Evolutionary conservation across 2,329 filamentous ascomycete species (phyloP).

Genomic region (Magnaporthiopsis rhizophila): DNA sequence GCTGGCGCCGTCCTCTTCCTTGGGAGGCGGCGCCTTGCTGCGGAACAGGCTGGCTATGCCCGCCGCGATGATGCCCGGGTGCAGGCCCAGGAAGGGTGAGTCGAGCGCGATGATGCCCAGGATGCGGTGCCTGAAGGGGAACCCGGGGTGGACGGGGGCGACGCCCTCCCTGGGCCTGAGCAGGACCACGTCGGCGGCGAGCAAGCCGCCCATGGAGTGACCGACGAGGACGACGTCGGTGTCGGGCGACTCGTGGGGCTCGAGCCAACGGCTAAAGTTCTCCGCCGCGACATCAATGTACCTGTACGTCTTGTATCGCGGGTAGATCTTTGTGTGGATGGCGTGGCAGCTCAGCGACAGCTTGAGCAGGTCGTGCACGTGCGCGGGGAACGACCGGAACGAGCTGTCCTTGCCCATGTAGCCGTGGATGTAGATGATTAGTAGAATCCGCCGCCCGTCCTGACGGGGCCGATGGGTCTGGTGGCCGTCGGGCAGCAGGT

Average conservation of each 20-base stretch:
- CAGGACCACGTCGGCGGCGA: slow-evolving; percentile 72
- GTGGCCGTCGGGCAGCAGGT: background rate
- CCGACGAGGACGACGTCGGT: slow-evolving; percentile 80
- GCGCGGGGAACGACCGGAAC: slow-evolving; percentile 80
- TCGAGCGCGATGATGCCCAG: slow-evolving; percentile 78
- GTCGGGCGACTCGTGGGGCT: slow-evolving; percentile 62
- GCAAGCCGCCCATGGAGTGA: slow-evolving; percentile 82
- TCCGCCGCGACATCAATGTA: slow-evolving; percentile 67
- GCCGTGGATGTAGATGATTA: slow-evolving; percentile 81
- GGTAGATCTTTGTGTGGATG: slow-evolving; percentile 81
- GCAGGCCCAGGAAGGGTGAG: slow-evolving; percentile 79
- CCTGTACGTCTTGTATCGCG: slow-evolving; percentile 68
- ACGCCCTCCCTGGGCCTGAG: slow-evolving; percentile 24
- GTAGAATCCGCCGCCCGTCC: slow-evolving; percentile 40
- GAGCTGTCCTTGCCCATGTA: slow-evolving; percentile 85
- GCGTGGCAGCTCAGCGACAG: slow-evolving; percentile 62
- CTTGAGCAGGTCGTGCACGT: slow-evolving; percentile 70
- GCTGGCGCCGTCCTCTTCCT: slow-evolving; percentile 12
- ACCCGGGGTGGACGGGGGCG: slow-evolving; percentile 3
- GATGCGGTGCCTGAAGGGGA: slow-evolving; percentile 62
- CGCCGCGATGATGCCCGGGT: slow-evolving; percentile 78
- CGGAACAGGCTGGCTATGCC: slow-evolving; percentile 73
- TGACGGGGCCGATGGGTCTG: background rate
- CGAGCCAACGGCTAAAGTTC: slow-evolving; percentile 76
- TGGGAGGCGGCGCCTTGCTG: slow-evolving; percentile 24